These are phyloP conservation scores for Jatropha multifida DNA, from an alignment of 441 rosid species.

Conservation along the genomic window DNA sequence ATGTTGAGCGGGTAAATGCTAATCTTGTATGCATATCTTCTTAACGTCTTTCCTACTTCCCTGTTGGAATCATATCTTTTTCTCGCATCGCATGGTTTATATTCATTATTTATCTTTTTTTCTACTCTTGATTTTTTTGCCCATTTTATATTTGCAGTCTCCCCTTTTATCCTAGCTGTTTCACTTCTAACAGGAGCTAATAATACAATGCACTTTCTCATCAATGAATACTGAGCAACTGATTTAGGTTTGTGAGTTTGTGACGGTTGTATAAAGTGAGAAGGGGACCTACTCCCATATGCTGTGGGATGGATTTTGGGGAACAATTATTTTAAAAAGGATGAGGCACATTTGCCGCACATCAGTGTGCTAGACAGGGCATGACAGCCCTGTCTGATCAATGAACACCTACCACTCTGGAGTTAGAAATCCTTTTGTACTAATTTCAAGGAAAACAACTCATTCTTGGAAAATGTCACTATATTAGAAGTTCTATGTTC, in stretches of 20 bases:
- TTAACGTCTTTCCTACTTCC: background rate
- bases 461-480: background rate
- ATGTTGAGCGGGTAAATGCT: slow-evolving; percentile 31
- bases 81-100: background rate
- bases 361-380: slow-evolving; percentile 1
- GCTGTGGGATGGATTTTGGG: background rate
- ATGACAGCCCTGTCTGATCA: background rate
- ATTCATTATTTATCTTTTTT: background rate
- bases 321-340: background rate
- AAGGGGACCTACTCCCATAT: background rate
- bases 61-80: background rate
- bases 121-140: background rate
- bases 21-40: background rate
- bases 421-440: background rate
- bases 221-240: background rate
- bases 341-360: background rate
- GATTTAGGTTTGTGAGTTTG: background rate
- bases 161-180: background rate
- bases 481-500: background rate
- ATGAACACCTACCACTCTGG: background rate
- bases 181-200: background rate
- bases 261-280: background rate
- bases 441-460: background rate
- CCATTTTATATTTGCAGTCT: background rate
- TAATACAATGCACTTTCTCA: background rate